Evolutionary conservation across 352 stramenopile genomes (phyloP).

Genomic region (Phytophthora sojae): DNA sequence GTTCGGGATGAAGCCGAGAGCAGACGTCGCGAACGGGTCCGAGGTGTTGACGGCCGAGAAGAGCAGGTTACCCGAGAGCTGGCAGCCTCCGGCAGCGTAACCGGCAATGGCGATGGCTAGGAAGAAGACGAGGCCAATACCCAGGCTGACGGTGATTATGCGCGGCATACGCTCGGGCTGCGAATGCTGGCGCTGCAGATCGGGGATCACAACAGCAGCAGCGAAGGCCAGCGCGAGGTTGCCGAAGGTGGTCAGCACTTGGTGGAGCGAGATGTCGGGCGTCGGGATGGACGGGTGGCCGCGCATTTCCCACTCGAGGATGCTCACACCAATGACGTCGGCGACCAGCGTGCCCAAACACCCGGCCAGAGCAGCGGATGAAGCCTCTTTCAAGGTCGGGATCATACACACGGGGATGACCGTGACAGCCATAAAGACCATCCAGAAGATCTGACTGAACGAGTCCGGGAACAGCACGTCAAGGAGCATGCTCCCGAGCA

Average conservation of each 20-base stretch:
- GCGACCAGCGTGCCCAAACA: constrained; percentile 44
- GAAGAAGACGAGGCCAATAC: constrained; percentile 46
- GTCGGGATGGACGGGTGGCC: constrained; percentile 38
- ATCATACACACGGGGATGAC: constrained; percentile 45
- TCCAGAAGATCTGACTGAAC: constrained; percentile 53
- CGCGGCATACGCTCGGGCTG: constrained; percentile 54
- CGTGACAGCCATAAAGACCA: constrained; percentile 47
- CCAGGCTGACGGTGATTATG: constrained; percentile 50
- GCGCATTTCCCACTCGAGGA: constrained; percentile 44
- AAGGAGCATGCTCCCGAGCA: constrained; percentile 47
- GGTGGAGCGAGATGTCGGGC: constrained; percentile 38
- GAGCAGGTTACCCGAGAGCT: constrained; percentile 48
- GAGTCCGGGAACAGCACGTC: constrained; percentile 59
- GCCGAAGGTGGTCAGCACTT: constrained; percentile 40
- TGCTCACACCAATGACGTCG: constrained; percentile 39
- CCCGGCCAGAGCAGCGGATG: constrained; percentile 31
- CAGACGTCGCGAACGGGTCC: constrained; percentile 27
- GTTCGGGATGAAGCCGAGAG: constrained; percentile 40
- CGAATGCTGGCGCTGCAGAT: constrained; percentile 53
- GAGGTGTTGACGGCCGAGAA: constrained; percentile 44
- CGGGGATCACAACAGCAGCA: constrained; percentile 39
- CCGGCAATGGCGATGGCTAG: constrained; percentile 47
- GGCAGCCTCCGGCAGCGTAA: constrained; percentile 48
- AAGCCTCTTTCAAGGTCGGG: constrained; percentile 40
- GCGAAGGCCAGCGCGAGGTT: constrained; percentile 43